Evolutionary conservation across 495 filamentous ascomycete species (phyloP), one percentile per base, ranked within the genome.

Genomic region (Amphirosellinia nigrospora): DNA sequence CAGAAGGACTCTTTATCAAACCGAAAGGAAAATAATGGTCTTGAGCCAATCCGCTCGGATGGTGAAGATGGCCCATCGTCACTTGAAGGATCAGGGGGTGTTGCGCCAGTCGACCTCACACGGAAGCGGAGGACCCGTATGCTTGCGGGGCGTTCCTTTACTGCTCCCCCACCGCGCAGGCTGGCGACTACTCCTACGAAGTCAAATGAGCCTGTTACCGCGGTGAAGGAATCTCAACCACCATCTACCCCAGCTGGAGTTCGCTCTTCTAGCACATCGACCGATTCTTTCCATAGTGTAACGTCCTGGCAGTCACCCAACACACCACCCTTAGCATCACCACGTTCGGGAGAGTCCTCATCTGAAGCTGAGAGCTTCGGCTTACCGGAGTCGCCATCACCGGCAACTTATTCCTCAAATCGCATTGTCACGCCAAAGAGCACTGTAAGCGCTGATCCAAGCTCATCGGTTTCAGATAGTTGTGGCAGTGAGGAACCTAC

Each of bases 231-330:
- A 13, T 41, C 53, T 19, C 56, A 43, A 19, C 45, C 46, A 45
- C 68, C 48, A 0, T 39, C 43, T 4, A 4, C 38, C 5, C 6
- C 36, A 6, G n/a, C 21, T 41, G 34, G 26, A 63, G 58, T 60
- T 38, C 67, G 28, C 21, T 79, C 82, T 36, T 73, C 77, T 53
- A 64, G 73, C 55, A 77, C 73, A 64, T 82, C 81, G 8, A 72
- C 71, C 64, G 77, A 81, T 50, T 79, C 81, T 11, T 81, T 90
- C 52, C 89, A 89, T 56, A 91, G 86, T 68, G 81, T 84, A 13
- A 79, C 82, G 34, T 92, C 91, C 4, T 86, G 88, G 72, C 84
- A 85, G 56, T 83, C 85, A n/a, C 78, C 84, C 11, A 74, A 77
- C 34, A 80, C 82, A 16, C 80, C 85, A 32, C 74, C 84, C 23